Base-by-base conservation (phyloP, 805 yeast species). In the Candida coquimbonensis region DNA sequence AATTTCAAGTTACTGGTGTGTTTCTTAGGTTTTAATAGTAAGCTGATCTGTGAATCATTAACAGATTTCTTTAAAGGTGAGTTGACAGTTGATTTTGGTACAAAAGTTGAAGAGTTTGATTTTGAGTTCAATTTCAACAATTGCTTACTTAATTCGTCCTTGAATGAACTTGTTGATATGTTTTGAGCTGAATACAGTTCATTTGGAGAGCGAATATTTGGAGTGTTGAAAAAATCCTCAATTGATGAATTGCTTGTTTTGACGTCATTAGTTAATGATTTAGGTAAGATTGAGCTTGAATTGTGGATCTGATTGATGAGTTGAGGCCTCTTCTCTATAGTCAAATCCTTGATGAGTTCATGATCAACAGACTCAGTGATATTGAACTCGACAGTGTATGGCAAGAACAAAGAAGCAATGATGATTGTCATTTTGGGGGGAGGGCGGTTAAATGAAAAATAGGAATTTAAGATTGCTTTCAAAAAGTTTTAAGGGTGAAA, bases 381-480 rank as follows among this genome's bases (percentile, higher is more conserved):
- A 50, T 68, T 67, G 53, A 70, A 68, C 51, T 83, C 86, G n/a
- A 83, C 88, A 4, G 88, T 81, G 56, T 80, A 80, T 2, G 93
- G 93, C 40, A 84, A 67, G 54, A 83, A 83, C 78, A 84, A 66
- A 14, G 91, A 80, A 14, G 85, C 89, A 26, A 84, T 76, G 38
- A 81, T 77, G 25, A 83, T 68, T 9, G 87, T 78, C 90, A 83
- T 83, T 36, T 24, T 41, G 5, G 32, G 33, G 16, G 8, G 25
- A 40, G 36, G n/a, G 36, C 17, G 36, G 17, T 9, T 33, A 16
- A 14, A 33, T 7, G 21, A 7, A 33, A n/a, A 7, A 16, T 17
- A 17, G 13, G 36, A 33, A 33, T n/a, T n/a, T 32, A 7, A 14
- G n/a, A 9, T 32, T 7, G 17, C 17, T 32, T 14, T 32, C 5